A percentile compares a stretch with the other conserved stretches of the same genome.
Evolutionary conservation across 2,329 filamentous ascomycete genomes (phyloP).

Genomic region (Diaporthe vexans): DNA sequence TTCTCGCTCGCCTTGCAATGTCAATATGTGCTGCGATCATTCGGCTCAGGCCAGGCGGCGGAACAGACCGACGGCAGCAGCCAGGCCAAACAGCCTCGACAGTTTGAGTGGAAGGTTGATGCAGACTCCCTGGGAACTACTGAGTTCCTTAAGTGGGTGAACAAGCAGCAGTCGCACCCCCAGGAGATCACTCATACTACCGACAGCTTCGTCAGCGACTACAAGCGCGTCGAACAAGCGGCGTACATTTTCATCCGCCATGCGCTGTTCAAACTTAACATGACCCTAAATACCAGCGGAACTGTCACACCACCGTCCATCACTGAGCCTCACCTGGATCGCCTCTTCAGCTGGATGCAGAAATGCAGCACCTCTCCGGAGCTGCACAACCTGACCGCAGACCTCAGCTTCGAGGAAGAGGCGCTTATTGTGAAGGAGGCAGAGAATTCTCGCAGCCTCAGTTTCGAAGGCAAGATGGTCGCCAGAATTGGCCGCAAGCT

Average conservation of each 20-base stretch:
- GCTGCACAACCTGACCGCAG: neutral
- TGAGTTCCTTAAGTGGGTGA: slow-evolving; percentile 1
- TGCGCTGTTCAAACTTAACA: slow-evolving; percentile 4
- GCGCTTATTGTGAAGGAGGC: slow-evolving; percentile 30
- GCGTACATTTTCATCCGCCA: slow-evolving; percentile 40
- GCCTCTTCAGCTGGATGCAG: slow-evolving; percentile 39
- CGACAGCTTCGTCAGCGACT: neutral
- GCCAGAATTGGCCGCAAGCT: slow-evolving; percentile 34
- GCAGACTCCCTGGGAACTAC: slow-evolving; percentile 31
- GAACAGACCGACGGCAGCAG: slow-evolving; percentile 4
- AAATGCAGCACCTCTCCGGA: slow-evolving; percentile 29
- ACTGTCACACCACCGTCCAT: slow-evolving; percentile 6
- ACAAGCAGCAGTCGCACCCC: neutral
- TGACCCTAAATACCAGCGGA: neutral
- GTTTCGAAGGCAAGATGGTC: slow-evolving; percentile 35
- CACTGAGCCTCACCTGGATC: slow-evolving; percentile 32
- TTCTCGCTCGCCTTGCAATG: neutral
- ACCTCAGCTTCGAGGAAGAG: slow-evolving; percentile 30
- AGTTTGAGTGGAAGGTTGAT: slow-evolving; percentile 39
- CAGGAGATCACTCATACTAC: neutral
- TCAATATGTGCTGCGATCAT: slow-evolving; percentile 26
- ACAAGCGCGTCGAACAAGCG: slow-evolving; percentile 26
- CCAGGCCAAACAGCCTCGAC: slow-evolving; percentile 38
- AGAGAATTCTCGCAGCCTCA: neutral
- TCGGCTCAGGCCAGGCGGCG: neutral